phyloP scores from a whole-genome alignment of 1,139 yeast species.

The Nakaseomyces bracarensis region DNA sequence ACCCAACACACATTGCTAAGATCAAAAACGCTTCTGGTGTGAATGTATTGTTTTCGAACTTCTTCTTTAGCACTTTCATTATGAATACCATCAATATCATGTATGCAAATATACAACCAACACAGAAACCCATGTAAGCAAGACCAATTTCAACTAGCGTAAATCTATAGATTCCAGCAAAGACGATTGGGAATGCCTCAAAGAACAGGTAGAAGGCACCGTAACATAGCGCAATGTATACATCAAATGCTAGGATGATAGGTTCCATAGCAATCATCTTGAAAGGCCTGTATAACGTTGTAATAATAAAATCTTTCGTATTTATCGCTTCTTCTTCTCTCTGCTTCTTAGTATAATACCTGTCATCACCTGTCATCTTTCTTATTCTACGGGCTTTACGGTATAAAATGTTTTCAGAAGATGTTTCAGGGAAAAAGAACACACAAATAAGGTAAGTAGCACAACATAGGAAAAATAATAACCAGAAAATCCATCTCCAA shows the following conservation, averaged over 20 bases:
- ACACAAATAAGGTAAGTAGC: conserved; percentile 34
- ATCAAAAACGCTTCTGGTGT: conserved; percentile 17
- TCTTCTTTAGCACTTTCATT: conserved; percentile 12
- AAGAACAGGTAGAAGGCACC: conserved; percentile 50
- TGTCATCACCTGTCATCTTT: conserved; percentile 39
- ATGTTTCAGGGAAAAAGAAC: conserved; percentile 46
- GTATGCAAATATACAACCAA: conserved; percentile 20
- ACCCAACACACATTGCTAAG: conserved; percentile 15
- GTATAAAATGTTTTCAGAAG: conserved; percentile 38
- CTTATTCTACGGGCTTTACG: conserved; percentile 43
- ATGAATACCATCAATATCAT: conserved; percentile 13
- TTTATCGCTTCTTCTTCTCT: background rate
- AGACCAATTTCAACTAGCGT: conserved; percentile 28
- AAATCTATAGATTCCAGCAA: conserved; percentile 39
- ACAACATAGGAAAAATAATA: conserved; percentile 37
- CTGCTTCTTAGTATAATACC: conserved; percentile 29
- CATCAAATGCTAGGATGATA: conserved; percentile 17
- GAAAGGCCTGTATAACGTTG: conserved; percentile 44
- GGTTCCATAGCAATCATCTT: conserved; percentile 34
- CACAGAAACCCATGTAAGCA: conserved; percentile 21
- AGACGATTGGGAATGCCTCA: conserved; percentile 55
- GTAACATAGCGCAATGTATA: conserved; percentile 46
- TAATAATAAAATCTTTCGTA: conserved; percentile 31
- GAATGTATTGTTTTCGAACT: conserved; percentile 14
- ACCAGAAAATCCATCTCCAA: conserved; percentile 46